phyloP scores from a whole-genome alignment of 2,329 filamentous ascomycete species.

The Claviceps humidiphila region DNA sequence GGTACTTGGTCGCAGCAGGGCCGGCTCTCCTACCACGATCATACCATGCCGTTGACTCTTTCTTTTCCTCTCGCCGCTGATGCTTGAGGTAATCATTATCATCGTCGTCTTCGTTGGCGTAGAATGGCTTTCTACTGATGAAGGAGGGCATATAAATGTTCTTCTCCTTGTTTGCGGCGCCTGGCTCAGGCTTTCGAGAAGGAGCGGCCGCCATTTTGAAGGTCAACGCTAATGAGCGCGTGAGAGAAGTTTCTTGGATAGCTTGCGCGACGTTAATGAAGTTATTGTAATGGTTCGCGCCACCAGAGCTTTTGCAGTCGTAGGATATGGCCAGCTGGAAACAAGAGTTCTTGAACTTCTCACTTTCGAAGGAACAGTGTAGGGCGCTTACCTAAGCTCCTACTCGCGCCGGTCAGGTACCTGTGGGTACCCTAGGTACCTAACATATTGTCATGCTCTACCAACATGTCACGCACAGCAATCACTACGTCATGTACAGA shows the following conservation, averaged over 20 bases:
- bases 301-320: neutral
- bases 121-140: constrained; percentile 97
- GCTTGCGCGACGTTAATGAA: neutral
- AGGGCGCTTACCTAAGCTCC: too few relatives aligned
- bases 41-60: constrained; percentile 76
- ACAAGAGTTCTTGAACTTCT: too few relatives aligned
- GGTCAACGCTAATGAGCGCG: neutral
- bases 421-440: too few relatives aligned
- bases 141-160: constrained; percentile 98
- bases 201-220: constrained; percentile 15
- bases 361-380: too few relatives aligned
- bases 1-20: constrained; percentile 86
- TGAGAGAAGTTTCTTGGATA: neutral
- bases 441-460: too few relatives aligned
- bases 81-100: constrained; percentile 88
- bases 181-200: constrained; percentile 21
- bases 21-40: constrained; percentile 74
- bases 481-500: too few relatives aligned
- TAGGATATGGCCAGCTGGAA: too few relatives aligned
- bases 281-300: neutral
- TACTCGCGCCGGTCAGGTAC: too few relatives aligned
- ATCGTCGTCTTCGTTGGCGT: constrained; percentile 66
- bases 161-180: constrained; percentile 59
- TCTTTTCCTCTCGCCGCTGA: constrained; percentile 56
- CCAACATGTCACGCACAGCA: too few relatives aligned